These are phyloP conservation scores for Ammopiptanthus mongolicus DNA, from an alignment of 306 rosid species.

Conservation along the genomic window DNA sequence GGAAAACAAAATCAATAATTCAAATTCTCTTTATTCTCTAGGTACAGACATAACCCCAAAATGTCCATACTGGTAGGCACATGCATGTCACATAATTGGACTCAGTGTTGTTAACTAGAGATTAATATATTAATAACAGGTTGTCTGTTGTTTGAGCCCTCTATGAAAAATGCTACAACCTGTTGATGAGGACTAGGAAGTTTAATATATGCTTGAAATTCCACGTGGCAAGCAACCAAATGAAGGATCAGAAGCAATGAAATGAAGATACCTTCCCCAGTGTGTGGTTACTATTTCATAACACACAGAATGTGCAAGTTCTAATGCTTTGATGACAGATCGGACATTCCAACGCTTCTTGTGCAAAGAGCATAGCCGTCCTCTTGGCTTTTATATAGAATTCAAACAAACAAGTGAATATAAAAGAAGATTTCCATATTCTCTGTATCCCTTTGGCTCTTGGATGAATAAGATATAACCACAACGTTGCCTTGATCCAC, in stretches of 20 bases:
- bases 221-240: conserved; percentile 38
- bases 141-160: conserved; percentile 34
- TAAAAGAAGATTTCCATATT: not conserved
- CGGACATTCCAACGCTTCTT: conserved; percentile 49
- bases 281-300: conserved; percentile 17
- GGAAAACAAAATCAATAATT: not conserved
- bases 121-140: conserved; percentile 18
- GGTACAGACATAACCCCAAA: not conserved
- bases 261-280: conserved; percentile 14
- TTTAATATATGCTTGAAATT: not conserved
- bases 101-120: not conserved
- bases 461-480: conserved; percentile 6
- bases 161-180: conserved; percentile 23
- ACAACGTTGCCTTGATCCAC: not conserved
- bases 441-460: conserved; percentile 7
- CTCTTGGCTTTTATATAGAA: conserved; percentile 23
- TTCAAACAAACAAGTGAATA: conserved; percentile 5
- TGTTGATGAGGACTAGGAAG: conserved; percentile 9
- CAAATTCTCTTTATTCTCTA: not conserved
- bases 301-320: not conserved
- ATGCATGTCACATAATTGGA: conserved; percentile 26
- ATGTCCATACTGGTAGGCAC: conserved; percentile 11
- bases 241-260: conserved; percentile 26
- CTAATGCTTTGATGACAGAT: not conserved
- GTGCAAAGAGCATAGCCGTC: conserved; percentile 35